A percentile compares a stretch with the other conserved stretches of the same genome.
These are phyloP conservation scores for Podosphaera xanthii DNA, from an alignment of 2,329 filamentous ascomycete species.

Conservation along the genomic window DNA sequence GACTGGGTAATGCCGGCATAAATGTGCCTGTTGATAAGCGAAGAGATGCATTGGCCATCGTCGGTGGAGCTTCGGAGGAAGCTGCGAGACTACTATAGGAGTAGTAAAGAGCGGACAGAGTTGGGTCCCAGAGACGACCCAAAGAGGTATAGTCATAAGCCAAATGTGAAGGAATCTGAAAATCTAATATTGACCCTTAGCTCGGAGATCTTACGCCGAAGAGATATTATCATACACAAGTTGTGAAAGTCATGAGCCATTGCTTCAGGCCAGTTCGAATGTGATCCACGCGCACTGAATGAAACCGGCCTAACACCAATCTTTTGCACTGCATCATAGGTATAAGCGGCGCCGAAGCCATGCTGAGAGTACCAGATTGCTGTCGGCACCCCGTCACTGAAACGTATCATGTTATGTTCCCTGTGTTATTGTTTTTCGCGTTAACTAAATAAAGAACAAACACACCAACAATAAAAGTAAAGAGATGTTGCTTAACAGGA, in stretches of 20 bases:
- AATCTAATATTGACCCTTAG: conserved; percentile 13
- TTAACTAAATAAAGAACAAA: too few species aligned
- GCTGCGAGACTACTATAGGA: conserved; percentile 17
- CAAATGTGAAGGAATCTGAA: conserved; percentile 25
- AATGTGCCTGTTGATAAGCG: conserved; percentile 1
- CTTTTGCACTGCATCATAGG: conserved; percentile 71
- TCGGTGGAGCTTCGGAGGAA: conserved; percentile 3
- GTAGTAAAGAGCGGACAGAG: conserved; percentile 29
- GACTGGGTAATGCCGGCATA: conserved; percentile 37
- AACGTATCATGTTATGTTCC: conserved; percentile 78
- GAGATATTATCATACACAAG: conserved; percentile 25
- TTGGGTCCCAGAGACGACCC: conserved; percentile 46
- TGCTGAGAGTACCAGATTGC: conserved; percentile 83
- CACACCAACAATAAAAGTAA: background rate
- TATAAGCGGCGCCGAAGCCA: conserved; percentile 66
- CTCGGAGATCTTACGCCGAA: background rate
- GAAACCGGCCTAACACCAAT: conserved; percentile 41
- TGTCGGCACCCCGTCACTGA: conserved; percentile 59
- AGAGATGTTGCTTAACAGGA: background rate
- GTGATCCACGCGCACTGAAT: conserved; percentile 43
- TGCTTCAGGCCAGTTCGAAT: conserved; percentile 46
- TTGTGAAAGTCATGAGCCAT: conserved; percentile 40
- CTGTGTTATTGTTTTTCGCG: conserved; percentile 1
- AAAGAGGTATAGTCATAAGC: conserved; percentile 35
- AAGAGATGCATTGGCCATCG: conserved; percentile 12